phyloP scores from a whole-genome alignment of 2,329 filamentous ascomycete species.

The Trichocomaceae sp. region DNA sequence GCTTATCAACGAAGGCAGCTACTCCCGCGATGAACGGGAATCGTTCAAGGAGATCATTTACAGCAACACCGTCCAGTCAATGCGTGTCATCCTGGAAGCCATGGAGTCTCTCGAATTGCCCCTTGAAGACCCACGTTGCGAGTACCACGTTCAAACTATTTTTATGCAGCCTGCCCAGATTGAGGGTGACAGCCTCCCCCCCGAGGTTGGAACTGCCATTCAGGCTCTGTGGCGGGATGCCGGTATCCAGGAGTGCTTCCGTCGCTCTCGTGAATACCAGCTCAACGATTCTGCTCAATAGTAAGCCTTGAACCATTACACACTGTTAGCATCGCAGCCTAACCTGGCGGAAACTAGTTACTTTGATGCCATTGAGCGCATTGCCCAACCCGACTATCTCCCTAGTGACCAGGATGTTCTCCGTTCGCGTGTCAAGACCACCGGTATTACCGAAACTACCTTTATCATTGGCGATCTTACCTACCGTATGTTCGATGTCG shows the following conservation, averaged over 20 bases:
- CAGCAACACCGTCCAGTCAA: constrained; percentile 64
- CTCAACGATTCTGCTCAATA: constrained; percentile 95
- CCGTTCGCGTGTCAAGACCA: constrained; percentile 93
- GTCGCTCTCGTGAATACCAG: constrained; percentile 91
- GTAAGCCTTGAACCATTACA: constrained; percentile 48
- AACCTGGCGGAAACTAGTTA: constrained; percentile 54
- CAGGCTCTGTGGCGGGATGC: constrained; percentile 88
- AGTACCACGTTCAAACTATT: constrained; percentile 96
- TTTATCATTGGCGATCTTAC: constrained; percentile 93
- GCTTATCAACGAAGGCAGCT: constrained; percentile 97
- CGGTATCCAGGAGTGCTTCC: constrained; percentile 91
- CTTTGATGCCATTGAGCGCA: constrained; percentile 90
- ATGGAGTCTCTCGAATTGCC: constrained; percentile 68
- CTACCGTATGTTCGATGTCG: constrained; percentile 96
- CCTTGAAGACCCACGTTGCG: constrained; percentile 82
- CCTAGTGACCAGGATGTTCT: constrained; percentile 94
- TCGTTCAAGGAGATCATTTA: constrained; percentile 68
- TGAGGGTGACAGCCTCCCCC: constrained; percentile 87
- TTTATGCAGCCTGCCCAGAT: constrained; percentile 98
- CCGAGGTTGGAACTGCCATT: constrained; percentile 88
- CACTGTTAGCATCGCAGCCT: not conserved
- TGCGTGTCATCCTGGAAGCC: constrained; percentile 63
- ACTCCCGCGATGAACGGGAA: constrained; percentile 79
- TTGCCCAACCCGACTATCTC: constrained; percentile 85
- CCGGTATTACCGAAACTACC: constrained; percentile 92